Conservation (phyloP, 2,329 filamentous ascomycete genomes). For the Thermochaetoides dissita region DNA sequence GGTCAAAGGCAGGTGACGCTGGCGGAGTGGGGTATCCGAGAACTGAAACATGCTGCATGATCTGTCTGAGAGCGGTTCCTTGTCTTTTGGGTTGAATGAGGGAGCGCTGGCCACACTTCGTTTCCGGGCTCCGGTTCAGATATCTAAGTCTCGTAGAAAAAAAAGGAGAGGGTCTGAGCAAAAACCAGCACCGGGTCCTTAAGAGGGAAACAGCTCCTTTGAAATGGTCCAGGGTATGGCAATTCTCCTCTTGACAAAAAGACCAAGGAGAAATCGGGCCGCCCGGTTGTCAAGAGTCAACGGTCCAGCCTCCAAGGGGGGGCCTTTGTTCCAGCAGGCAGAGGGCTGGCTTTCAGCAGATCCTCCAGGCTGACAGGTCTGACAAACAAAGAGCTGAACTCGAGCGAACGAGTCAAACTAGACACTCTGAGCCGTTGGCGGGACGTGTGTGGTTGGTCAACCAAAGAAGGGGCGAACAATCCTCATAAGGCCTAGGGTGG, state of each 20-base stretch:
- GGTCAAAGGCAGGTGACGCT: constrained; percentile 39
- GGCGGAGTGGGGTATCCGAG: constrained; percentile 45
- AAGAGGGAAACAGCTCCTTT: constrained; percentile 19
- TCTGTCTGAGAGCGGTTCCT: constrained; percentile 18
- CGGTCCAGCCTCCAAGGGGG: too few relatives aligned
- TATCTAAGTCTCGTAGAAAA: constrained; percentile 4
- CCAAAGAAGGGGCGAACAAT: constrained; percentile 4
- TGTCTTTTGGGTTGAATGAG: background rate
- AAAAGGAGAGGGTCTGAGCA: constrained; percentile 10
- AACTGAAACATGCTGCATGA: constrained; percentile 45
- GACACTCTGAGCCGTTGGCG: constrained; percentile 1
- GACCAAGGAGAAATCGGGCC: constrained; percentile 12
- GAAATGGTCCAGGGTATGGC: constrained; percentile 15
- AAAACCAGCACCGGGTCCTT: constrained; percentile 1
- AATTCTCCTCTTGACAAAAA: constrained; percentile 10
- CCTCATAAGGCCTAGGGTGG: constrained; percentile 7
- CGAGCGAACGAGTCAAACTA: constrained; percentile 37
- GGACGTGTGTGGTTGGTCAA: constrained; percentile 10
- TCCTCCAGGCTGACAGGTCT: constrained; percentile 7
- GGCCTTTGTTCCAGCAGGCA: constrained; percentile 7
- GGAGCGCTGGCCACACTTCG: constrained; percentile 4
- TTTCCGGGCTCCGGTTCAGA: background rate
- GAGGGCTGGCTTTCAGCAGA: constrained; percentile 15
- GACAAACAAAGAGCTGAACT: constrained; percentile 21
- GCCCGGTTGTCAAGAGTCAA: too few relatives aligned